Evolutionary conservation across 768 basidiomycete genomes (phyloP), one percentile per base, ranked within the genome.

Genomic region (Psilocybe tampanensis): DNA sequence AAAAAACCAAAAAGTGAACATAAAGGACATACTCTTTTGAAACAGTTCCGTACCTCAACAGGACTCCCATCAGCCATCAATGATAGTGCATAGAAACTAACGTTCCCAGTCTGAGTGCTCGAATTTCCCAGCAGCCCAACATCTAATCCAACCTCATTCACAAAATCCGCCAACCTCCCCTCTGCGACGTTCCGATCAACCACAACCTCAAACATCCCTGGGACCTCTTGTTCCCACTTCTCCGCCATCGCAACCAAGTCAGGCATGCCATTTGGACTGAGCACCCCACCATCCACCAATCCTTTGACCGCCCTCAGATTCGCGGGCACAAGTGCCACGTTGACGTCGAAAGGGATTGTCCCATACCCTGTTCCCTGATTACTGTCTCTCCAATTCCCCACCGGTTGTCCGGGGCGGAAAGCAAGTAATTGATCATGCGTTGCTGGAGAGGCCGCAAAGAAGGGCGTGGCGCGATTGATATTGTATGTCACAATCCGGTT

Each of bases 301-400:
- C 55, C 51, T 11, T 66, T 69, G 11, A 74, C 68, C 24, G 78
- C 74, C 12, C 76, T 64, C 9, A 80, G 62, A 41, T 76, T 73
- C 2, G 74, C 74, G n/a, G 76, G 76, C 6, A 78, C 74, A 12
- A 79, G 66, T 8, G 76, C 77, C 21, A 65, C 65, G 47, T 78
- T 76, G 45, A 80, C 76, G 58, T 79, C 78, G 60, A 79, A 80
- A 23, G 78, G 78, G 33, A 72, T 74, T 23, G 70, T 66, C 12
- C 78, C 78, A 62, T 71, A 77, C 21, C 76, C 78, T 3, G 76
- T 66, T 9, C 78, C 78, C 49, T 74, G 59, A 47, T 72, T 73
- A 34, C 74, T 76, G 58, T 80, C 78, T 41, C 78, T 61, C 78
- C 78, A 80, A 52, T 80, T 74, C 0, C 78, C 78, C 11, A 80